Evolutionary conservation across 108 stramenopile genomes (phyloP).

Genomic region (Cyclostephanos tholiformis): DNA sequence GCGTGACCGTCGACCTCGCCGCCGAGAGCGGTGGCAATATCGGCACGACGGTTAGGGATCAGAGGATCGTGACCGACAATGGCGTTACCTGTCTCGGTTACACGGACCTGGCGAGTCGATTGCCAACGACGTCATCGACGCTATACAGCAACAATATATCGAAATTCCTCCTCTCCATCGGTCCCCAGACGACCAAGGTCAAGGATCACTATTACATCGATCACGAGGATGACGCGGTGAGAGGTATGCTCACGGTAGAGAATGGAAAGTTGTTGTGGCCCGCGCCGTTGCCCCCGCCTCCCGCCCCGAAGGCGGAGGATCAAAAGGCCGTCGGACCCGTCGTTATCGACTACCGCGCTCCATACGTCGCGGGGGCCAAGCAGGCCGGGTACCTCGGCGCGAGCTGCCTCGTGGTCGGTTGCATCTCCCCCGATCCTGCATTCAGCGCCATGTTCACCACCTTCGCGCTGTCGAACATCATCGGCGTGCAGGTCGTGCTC

Average conservation of each 20-base stretch:
- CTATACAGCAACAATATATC: slow-evolving; percentile 98
- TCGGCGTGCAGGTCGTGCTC: slow-evolving; percentile 95
- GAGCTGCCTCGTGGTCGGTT: slow-evolving; percentile 83
- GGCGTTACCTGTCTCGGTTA: slow-evolving; percentile 98
- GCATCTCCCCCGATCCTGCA: slow-evolving; percentile 89
- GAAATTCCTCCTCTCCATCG: slow-evolving; percentile 86
- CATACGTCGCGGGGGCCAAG: slow-evolving; percentile 73
- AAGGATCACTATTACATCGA: slow-evolving; percentile 65
- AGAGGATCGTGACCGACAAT: slow-evolving; percentile 81
- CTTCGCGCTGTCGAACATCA: slow-evolving; percentile 92
- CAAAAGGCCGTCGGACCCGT: slow-evolving; percentile 48
- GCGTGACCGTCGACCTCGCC: slow-evolving; percentile 98
- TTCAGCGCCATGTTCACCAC: slow-evolving; percentile 96
- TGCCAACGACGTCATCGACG: slow-evolving; percentile 92
- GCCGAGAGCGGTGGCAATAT: slow-evolving; percentile 99
- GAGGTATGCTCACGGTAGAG: slow-evolving; percentile 91
- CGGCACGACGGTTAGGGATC: slow-evolving; percentile 91
- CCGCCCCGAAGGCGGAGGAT: slow-evolving; percentile 60
- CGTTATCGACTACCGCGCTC: slow-evolving; percentile 79
- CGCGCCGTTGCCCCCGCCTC: slow-evolving; percentile 81
- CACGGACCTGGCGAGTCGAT: slow-evolving; percentile 95
- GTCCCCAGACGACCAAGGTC: slow-evolving; percentile 74
- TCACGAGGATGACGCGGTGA: slow-evolving; percentile 92
- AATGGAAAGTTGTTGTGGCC: slow-evolving; percentile 92
- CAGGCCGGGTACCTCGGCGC: slow-evolving; percentile 73